Conservation (phyloP, 1,139 yeast species). For the Taphrina communis region DNA sequence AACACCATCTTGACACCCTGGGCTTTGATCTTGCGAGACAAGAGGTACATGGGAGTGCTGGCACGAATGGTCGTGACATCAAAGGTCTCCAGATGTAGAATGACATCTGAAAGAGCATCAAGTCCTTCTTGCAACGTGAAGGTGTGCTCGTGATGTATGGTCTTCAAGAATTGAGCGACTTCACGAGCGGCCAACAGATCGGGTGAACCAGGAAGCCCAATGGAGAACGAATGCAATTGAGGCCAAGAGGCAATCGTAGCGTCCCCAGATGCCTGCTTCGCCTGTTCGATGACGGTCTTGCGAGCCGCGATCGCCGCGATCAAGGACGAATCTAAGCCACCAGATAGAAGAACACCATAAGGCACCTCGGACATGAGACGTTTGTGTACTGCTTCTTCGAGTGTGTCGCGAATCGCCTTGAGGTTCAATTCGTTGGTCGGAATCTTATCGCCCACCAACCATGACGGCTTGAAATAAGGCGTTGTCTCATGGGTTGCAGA, state of each 20-base stretch:
- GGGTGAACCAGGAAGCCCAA: constrained; percentile 97
- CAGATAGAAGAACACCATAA: constrained; percentile 92
- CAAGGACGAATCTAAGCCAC: constrained; percentile 95
- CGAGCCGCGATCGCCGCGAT: constrained; percentile 97
- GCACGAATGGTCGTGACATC: constrained; percentile 99
- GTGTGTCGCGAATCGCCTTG: constrained; percentile 70
- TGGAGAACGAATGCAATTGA: constrained; percentile 90
- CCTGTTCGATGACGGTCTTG: constrained; percentile 65
- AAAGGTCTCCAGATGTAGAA: constrained; percentile 92
- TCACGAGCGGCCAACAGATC: constrained; percentile 95
- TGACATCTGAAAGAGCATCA: constrained; percentile 93
- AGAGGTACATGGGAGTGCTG: constrained; percentile 96
- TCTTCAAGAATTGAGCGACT: constrained; percentile 90
- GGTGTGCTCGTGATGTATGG: constrained; percentile 96
- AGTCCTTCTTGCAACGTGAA: constrained; percentile 95
- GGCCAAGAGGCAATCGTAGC: constrained; percentile 66
- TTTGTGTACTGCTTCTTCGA: constrained; percentile 96
- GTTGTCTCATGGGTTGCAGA: constrained; percentile 82
- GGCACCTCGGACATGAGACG: constrained; percentile 99
- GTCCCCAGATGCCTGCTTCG: constrained; percentile 55
- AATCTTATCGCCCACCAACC: constrained; percentile 84
- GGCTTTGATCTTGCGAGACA: constrained; percentile 96
- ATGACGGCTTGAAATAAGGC: constrained; percentile 86
- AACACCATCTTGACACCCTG: constrained; percentile 99
- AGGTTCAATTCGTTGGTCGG: constrained; percentile 79